Base-by-base conservation (phyloP, 495 filamentous ascomycete species). In the Aspergillus avenaceus region DNA sequence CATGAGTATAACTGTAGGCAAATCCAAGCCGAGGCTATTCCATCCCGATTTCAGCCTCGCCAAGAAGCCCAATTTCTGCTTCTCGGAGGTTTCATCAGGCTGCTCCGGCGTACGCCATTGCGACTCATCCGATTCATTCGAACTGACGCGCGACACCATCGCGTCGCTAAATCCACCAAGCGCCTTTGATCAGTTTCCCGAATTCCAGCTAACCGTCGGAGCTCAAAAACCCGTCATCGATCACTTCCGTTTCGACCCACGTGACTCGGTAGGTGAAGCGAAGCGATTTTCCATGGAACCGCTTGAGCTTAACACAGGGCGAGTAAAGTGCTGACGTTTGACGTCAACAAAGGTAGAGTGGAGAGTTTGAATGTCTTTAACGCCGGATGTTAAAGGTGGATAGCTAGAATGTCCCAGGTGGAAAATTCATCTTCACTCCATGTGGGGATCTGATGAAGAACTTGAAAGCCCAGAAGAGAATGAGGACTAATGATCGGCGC, bases 21-120 rank as follows among this genome's bases (percentile, higher is more conserved):
- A 26, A 55, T 87, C 82, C 50, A 90, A 63, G 0, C 74, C 85
- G 29, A 80, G 53, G 62, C 80, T 84, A n/a, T 58, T 56, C 67
- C 74, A 76, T 48, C 57, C 47, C 34, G 59, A 52, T 41, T 60
- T 59, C 19, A 64, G 16, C 28, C 27, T 51, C 12, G 49, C 41
- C 7, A 50, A 32, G 11, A 63, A n/a, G 18, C 55, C 45, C 16
- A 18, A 21, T 37, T 54, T 61, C 31, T 55, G 41, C 22, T 63
- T 52, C 8, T 36, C 47, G 1, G 54, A 36, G 0, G 53, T 32
- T 37, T 26, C 28, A n/a, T 58, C 56, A 3, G 41, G 3, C 58
- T 52, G 27, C 53, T 59, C 7, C 53, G 43, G 21, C 47, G 38
- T 9, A 48, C 43, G 29, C 31, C 32, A 45, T 16, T 45, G 45